Evolutionary conservation across 306 rosid genomes (phyloP).

Genomic region (Cicer chorassanicum): DNA sequence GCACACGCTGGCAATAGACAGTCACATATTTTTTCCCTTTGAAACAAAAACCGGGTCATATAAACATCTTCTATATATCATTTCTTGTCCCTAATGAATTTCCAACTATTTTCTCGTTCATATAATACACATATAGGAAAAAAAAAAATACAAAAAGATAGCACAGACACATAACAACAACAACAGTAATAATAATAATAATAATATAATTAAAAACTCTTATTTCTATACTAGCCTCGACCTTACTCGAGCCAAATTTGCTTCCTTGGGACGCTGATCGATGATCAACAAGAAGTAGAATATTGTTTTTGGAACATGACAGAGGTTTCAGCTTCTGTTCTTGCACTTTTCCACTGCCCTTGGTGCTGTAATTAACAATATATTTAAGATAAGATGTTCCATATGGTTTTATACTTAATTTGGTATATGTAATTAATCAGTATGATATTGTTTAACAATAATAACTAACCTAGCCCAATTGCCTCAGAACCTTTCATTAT

Average conservation of each 20-base stretch:
- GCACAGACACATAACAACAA: conserved; percentile 44
- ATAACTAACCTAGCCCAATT: conserved; percentile 68
- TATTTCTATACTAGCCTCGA: conserved; percentile 56
- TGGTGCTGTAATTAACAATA: conserved; percentile 61
- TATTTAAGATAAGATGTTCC: neutral
- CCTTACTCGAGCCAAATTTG: conserved; percentile 51
- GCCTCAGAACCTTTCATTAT: conserved; percentile 93
- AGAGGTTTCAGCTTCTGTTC: conserved; percentile 61
- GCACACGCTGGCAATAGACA: conserved; percentile 29
- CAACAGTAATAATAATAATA: neutral
- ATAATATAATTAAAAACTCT: conserved; percentile 33
- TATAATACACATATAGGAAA: conserved; percentile 45
- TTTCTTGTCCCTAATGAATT: conserved; percentile 61
- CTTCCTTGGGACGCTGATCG: conserved; percentile 31
- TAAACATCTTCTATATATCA: conserved; percentile 69
- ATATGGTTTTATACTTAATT: neutral
- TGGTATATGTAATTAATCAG: neutral
- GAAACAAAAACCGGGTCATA: conserved; percentile 53
- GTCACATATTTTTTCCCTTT: conserved; percentile 22
- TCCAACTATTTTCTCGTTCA: conserved; percentile 59
- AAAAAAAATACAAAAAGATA: conserved; percentile 30
- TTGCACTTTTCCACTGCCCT: conserved; percentile 87
- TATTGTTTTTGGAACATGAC: conserved; percentile 1
- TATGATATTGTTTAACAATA: neutral
- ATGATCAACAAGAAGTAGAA: conserved; percentile 28